phyloP scores from a whole-genome alignment of 768 basidiomycete species.

The Thelephora aurantiotincta region DNA sequence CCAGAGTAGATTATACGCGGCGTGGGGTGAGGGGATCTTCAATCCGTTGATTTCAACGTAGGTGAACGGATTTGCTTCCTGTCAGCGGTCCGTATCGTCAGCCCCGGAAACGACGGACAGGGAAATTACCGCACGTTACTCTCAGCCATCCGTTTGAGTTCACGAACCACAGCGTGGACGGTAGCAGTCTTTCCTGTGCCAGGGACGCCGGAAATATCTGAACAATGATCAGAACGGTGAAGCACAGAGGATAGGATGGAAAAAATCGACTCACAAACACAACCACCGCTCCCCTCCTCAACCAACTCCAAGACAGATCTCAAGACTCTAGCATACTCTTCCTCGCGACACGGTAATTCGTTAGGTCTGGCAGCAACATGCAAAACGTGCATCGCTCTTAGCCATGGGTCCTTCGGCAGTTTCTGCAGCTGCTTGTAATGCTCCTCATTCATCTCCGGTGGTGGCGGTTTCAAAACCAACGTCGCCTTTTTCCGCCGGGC shows the following conservation, averaged over 20 bases:
- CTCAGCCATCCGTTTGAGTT: conserved; percentile 81
- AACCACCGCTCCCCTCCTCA: conserved; percentile 89
- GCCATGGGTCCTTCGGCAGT: conserved; percentile 64
- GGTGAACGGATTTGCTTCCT: conserved; percentile 91
- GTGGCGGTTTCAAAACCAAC: conserved; percentile 21
- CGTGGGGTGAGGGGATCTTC: conserved; percentile 82
- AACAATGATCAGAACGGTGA: neutral
- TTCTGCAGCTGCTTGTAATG: conserved; percentile 26
- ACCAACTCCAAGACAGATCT: conserved; percentile 70
- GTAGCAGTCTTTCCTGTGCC: conserved; percentile 99
- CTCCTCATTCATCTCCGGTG: conserved; percentile 21
- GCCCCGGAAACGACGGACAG: neutral
- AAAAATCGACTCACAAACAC: conserved; percentile 60
- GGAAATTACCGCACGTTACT: conserved; percentile 37
- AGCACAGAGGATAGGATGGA: neutral
- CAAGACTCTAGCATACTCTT: conserved; percentile 68
- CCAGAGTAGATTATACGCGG: conserved; percentile 88
- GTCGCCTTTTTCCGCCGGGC: conserved; percentile 26
- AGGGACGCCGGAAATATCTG: conserved; percentile 97
- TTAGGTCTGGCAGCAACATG: conserved; percentile 93
- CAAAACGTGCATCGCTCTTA: conserved; percentile 78
- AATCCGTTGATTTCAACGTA: conserved; percentile 98
- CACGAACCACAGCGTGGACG: conserved; percentile 83
- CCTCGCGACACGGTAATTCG: conserved; percentile 75
- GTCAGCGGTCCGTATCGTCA: neutral